Evolutionary conservation across 2,329 filamentous ascomycete genomes (phyloP).

Genomic region (Colletotrichum musicola): DNA sequence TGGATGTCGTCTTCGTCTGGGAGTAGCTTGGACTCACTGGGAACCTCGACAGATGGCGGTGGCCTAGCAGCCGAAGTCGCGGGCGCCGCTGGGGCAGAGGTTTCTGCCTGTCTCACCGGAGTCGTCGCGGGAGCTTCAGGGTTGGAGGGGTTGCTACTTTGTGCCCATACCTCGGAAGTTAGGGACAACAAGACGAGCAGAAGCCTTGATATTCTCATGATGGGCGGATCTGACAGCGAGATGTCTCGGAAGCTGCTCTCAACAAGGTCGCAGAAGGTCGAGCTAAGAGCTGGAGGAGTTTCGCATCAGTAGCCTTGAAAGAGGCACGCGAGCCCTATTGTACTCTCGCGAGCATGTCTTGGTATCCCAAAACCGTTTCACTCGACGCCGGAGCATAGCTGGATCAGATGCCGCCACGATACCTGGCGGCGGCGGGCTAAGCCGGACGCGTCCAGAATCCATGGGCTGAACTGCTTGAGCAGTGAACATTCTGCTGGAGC

Average conservation of each 20-base stretch:
- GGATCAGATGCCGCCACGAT: not conserved
- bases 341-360: not conserved
- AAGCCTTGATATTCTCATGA: slow-evolving; percentile 3
- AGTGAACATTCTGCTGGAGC: not conserved
- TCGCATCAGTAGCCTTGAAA: not conserved
- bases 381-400: not conserved
- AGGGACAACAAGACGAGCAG: slow-evolving; percentile 1
- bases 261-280: not conserved
- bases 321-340: not conserved
- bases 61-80: not conserved
- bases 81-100: not conserved
- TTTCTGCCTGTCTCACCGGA: not conserved
- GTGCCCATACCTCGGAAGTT: not conserved
- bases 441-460: slow-evolving; percentile 6
- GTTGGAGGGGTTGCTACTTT: not conserved
- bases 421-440: not conserved
- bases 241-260: not conserved
- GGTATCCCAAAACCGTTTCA: not conserved
- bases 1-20: no score
- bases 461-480: not conserved
- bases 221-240: not conserved
- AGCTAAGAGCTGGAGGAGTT: not conserved
- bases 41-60: not conserved
- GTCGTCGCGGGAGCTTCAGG: not conserved
- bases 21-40: not conserved